Conservation (phyloP, 345 rosid genomes). For the Combretum micranthum region DNA sequence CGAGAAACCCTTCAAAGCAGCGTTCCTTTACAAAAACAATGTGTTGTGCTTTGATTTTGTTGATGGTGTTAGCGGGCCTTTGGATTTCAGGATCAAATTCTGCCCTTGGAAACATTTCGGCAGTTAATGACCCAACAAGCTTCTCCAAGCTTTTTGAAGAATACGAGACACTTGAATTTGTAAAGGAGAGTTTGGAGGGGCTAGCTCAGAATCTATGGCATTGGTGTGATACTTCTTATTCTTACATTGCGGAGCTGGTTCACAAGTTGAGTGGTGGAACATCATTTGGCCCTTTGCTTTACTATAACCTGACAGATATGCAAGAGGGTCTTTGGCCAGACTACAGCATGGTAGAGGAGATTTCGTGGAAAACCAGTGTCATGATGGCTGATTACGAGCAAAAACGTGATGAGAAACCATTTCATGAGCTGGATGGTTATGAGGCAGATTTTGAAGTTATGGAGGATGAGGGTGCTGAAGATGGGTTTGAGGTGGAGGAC, state of each 20-base stretch:
- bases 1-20: slow-evolving; percentile 20
- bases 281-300: slow-evolving; percentile 25
- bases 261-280: slow-evolving; percentile 14
- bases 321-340: slow-evolving; percentile 22
- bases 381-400: not conserved
- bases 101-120: slow-evolving; percentile 15
- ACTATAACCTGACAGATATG: slow-evolving; percentile 45
- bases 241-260: slow-evolving; percentile 26
- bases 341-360: slow-evolving; percentile 5
- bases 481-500: not conserved
- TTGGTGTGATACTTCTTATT: slow-evolving; percentile 24
- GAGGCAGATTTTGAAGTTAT: not conserved
- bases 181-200: slow-evolving; percentile 21
- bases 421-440: not conserved
- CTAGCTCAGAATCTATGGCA: slow-evolving; percentile 28
- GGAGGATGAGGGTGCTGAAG: slow-evolving; percentile 5
- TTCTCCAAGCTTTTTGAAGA: slow-evolving; percentile 30
- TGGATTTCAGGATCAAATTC: slow-evolving; percentile 28
- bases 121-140: slow-evolving; percentile 21
- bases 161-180: slow-evolving; percentile 27
- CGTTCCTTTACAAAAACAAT: slow-evolving; percentile 28
- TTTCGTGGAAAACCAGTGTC: not conserved
- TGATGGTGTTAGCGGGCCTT: slow-evolving; percentile 20
- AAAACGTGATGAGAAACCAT: slow-evolving; percentile 6
- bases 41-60: slow-evolving; percentile 33